phyloP scores from a whole-genome alignment of 2,329 filamentous ascomycete species.

The Trichophaea hybrida region DNA sequence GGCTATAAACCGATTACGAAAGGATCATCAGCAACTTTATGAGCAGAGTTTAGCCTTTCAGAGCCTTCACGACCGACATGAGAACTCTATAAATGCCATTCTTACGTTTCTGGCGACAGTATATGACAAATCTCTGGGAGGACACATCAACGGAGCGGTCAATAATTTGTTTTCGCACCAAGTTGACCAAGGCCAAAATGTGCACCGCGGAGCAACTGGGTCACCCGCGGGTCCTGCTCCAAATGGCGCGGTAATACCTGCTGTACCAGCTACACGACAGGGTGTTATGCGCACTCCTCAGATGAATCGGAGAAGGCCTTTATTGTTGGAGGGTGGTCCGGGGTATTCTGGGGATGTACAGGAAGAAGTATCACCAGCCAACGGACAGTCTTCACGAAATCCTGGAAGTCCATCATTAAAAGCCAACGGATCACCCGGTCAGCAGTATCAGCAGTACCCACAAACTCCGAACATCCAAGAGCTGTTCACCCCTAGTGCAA shows the following conservation, averaged over 20 bases:
- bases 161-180: slow-evolving; percentile 56
- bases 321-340: slow-evolving; percentile 22
- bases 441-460: background rate
- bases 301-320: slow-evolving; percentile 16
- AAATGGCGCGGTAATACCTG: slow-evolving; percentile 32
- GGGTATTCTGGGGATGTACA: slow-evolving; percentile 11
- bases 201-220: slow-evolving; percentile 29
- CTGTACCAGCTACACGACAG: slow-evolving; percentile 36
- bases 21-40: slow-evolving; percentile 77
- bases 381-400: slow-evolving; percentile 8
- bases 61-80: slow-evolving; percentile 83
- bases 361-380: slow-evolving; percentile 12
- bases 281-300: slow-evolving; percentile 26
- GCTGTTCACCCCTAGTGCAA: slow-evolving; percentile 9
- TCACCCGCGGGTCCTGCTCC: slow-evolving; percentile 30
- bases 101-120: slow-evolving; percentile 93
- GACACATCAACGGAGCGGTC: slow-evolving; percentile 75
- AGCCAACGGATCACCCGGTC: background rate
- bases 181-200: slow-evolving; percentile 36
- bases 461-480: slow-evolving; percentile 12
- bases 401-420: background rate
- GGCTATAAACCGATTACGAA: slow-evolving; percentile 64
- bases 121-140: slow-evolving; percentile 83
- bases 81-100: slow-evolving; percentile 98
- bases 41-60: slow-evolving; percentile 82